Evolutionary conservation across 371 early-diverging fungal genomes (phyloP), one percentile per base, ranked within the genome.

Genomic region (Syncephalastrum sp.): DNA sequence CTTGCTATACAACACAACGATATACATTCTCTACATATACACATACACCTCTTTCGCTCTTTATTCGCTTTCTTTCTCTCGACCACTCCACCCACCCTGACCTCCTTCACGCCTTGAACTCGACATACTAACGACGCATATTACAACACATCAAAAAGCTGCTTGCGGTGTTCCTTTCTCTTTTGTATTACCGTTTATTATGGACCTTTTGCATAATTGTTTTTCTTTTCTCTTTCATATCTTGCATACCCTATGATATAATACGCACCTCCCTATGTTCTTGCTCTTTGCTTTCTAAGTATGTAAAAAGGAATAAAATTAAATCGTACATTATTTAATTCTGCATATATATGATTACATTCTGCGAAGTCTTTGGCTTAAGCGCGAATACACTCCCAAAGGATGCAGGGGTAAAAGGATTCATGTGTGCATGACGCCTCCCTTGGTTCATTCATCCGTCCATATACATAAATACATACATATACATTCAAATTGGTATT

Each of bases 301-400:
- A 58, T 50, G 52, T 27, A 58, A 51, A 58, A 57, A 58, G 52
- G 48, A 48, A 56, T 47, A 56, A 56, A 33, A 48, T 41, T 47
- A 42, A 27, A 43, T 41, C 23, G 47, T 46, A 54, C 29, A 46
- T 46, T 48, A 33, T 19, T 55, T 41, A 55, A 10, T 24, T 46
- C 33, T 55, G 3, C 14, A 4, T 29, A 27, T 42, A 19, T 14
- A 16, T 52, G 15, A 27, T 52, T 38, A 52, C 19, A 29, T 29
- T 29, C 29, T 29, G 29, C 29, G 29, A 29, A 29, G 29, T 29
- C 6, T 29, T 1, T 29, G 29, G 29, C 29, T 29, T 29, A 7
- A 29, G 29, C 29, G 29, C 29, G 29, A 3, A 21, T 21, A 29
- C 29, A 7, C 29, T 29, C 29, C 7, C 29, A 29, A 29, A 29